phyloP scores from a whole-genome alignment of 148 eudicot species.

The Heliosperma pusillum region DNA sequence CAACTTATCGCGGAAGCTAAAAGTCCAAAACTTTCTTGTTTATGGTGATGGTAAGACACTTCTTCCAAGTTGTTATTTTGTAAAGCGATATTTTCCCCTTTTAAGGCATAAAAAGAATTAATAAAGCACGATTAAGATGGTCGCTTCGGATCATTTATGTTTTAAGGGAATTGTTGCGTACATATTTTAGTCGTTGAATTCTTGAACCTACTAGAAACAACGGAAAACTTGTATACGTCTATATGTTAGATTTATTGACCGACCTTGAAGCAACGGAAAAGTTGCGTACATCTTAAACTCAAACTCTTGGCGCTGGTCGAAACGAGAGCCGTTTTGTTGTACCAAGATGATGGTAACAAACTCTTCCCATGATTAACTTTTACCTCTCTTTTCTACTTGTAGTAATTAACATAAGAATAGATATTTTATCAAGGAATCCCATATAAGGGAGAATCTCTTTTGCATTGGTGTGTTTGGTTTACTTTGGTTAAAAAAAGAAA shows the following conservation, averaged over 20 bases:
- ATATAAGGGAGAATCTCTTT: background rate
- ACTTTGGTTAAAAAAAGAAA: background rate
- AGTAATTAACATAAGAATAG: background rate
- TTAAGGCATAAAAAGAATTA: background rate
- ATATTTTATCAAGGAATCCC: background rate
- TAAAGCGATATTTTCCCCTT: background rate
- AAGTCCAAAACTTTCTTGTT: background rate
- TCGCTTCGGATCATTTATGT: background rate
- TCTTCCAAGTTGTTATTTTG: background rate
- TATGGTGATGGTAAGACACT: background rate
- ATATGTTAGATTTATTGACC: background rate
- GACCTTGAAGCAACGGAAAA: background rate
- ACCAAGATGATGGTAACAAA: background rate
- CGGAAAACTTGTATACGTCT: background rate
- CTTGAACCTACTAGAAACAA: background rate
- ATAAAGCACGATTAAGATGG: background rate
- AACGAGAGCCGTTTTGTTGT: background rate
- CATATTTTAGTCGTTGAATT: background rate
- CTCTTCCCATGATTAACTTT: background rate
- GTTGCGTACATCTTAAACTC: background rate
- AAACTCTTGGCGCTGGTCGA: too few species aligned
- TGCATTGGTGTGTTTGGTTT: background rate
- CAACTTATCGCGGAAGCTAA: slow-evolving; percentile 91
- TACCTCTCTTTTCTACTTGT: background rate
- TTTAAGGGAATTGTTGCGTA: background rate